Conservation (phyloP, 2,329 filamentous ascomycete genomes). For the Botrytis deweyae region DNA sequence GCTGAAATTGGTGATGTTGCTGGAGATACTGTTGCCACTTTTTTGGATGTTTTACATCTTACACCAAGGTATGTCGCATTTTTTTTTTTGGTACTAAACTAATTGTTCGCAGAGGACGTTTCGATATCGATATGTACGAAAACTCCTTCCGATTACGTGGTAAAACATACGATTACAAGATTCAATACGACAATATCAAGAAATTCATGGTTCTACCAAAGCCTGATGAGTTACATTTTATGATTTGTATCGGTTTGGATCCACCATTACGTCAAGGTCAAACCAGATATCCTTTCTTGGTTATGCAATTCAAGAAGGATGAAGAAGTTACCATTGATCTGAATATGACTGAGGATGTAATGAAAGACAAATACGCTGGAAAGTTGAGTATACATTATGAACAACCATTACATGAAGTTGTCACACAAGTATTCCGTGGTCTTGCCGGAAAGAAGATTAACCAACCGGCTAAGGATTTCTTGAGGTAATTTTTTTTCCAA, state of each 20-base stretch:
- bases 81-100: constrained; percentile 26
- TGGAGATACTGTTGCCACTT: constrained; percentile 97
- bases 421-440: constrained; percentile 93
- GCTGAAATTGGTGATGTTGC: constrained; percentile 98
- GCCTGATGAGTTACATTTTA: constrained; percentile 94
- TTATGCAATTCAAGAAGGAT: constrained; percentile 98
- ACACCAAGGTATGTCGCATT: constrained; percentile 70
- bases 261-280: constrained; percentile 95
- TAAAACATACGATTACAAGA: constrained; percentile 99
- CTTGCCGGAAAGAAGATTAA: constrained; percentile 94
- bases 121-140: constrained; percentile 99
- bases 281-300: constrained; percentile 95
- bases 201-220: constrained; percentile 99
- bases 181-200: constrained; percentile 96
- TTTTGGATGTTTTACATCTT: constrained; percentile 93
- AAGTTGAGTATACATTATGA: constrained; percentile 89
- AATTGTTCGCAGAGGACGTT: constrained; percentile 72
- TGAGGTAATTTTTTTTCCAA: constrained; percentile 53
- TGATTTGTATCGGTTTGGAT: constrained; percentile 92
- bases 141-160: constrained; percentile 93
- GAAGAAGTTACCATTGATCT: constrained; percentile 96
- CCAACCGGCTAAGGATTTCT: constrained; percentile 90
- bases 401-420: constrained; percentile 86
- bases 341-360: constrained; percentile 88
- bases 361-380: constrained; percentile 84